Evolutionary conservation across 2,329 filamentous ascomycete genomes (phyloP).

Genomic region (Diaporthe vexans): DNA sequence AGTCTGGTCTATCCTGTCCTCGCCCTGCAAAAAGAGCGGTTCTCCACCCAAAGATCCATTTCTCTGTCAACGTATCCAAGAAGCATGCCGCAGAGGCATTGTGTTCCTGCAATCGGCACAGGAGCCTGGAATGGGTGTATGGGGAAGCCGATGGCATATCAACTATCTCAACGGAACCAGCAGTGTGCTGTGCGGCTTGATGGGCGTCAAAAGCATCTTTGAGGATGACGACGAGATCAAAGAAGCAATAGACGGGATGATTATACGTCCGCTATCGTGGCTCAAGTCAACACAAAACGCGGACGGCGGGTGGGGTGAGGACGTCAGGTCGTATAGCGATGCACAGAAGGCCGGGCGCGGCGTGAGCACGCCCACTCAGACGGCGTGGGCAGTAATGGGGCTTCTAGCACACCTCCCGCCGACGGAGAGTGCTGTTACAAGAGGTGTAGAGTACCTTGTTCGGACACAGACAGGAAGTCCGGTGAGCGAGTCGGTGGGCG

Average conservation of each 20-base stretch:
- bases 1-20: conserved; percentile 19
- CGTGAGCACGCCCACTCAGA: conserved; percentile 50
- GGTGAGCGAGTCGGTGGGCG: conserved; percentile 19
- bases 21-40: background rate
- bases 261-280: conserved; percentile 43
- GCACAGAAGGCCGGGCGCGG: conserved; percentile 40
- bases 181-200: conserved; percentile 49
- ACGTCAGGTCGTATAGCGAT: conserved; percentile 44
- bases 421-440: background rate
- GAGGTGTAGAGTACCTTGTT: conserved; percentile 22
- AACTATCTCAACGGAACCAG: conserved; percentile 54
- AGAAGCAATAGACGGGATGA: conserved; percentile 21
- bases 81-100: conserved; percentile 44
- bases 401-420: conserved; percentile 42
- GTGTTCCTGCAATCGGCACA: conserved; percentile 46
- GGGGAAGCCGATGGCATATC: conserved; percentile 52
- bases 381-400: conserved; percentile 51
- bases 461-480: conserved; percentile 32
- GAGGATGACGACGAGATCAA: conserved; percentile 2
- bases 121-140: conserved; percentile 46
- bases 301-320: conserved; percentile 53
- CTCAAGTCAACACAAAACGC: conserved; percentile 47
- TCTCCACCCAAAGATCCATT: background rate
- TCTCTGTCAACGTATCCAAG: conserved; percentile 6
- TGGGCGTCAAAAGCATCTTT: conserved; percentile 41